phyloP scores from a whole-genome alignment of 1,284 basidiomycete species.

The Boletus semigastroideus region DNA sequence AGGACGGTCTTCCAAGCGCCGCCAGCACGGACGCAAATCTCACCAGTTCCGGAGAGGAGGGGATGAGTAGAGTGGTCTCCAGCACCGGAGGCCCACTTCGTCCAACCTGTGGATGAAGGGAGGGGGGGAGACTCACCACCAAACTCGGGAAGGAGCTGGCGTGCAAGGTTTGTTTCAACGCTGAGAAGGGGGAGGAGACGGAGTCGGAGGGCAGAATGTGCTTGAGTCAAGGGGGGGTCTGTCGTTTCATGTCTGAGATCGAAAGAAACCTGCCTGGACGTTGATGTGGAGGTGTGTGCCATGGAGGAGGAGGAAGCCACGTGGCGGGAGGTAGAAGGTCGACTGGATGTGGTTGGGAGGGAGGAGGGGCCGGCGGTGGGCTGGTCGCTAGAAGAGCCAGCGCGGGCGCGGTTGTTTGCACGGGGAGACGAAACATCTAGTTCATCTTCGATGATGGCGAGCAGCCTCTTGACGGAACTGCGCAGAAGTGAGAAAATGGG shows the following conservation, averaged over 20 bases:
- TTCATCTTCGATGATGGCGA: slow-evolving; percentile 51
- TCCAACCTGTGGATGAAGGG: slow-evolving; percentile 18
- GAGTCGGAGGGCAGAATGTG: slow-evolving; percentile 36
- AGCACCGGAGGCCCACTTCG: slow-evolving; percentile 25
- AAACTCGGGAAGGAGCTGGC: slow-evolving; percentile 40
- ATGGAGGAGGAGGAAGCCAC: no score
- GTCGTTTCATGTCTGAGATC: background rate
- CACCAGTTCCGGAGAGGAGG: slow-evolving; percentile 20
- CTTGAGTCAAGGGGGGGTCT: slow-evolving; percentile 21
- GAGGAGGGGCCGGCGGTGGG: background rate
- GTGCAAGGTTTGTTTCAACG: slow-evolving; percentile 52
- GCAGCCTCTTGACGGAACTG: slow-evolving; percentile 54
- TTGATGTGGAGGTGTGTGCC: no score
- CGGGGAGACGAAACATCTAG: slow-evolving; percentile 33
- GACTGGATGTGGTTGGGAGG: no score
- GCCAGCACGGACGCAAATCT: slow-evolving; percentile 57
- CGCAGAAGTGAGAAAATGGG: background rate
- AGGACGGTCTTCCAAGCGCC: slow-evolving; percentile 51
- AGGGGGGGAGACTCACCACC: slow-evolving; percentile 8
- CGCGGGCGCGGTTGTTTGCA: background rate
- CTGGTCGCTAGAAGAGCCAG: background rate
- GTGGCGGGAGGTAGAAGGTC: no score
- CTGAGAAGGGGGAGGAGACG: slow-evolving; percentile 61
- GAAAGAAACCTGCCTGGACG: background rate
- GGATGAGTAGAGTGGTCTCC: background rate